Conservation (phyloP, 495 filamentous ascomycete genomes). For the Tuber magnatum region DNA sequence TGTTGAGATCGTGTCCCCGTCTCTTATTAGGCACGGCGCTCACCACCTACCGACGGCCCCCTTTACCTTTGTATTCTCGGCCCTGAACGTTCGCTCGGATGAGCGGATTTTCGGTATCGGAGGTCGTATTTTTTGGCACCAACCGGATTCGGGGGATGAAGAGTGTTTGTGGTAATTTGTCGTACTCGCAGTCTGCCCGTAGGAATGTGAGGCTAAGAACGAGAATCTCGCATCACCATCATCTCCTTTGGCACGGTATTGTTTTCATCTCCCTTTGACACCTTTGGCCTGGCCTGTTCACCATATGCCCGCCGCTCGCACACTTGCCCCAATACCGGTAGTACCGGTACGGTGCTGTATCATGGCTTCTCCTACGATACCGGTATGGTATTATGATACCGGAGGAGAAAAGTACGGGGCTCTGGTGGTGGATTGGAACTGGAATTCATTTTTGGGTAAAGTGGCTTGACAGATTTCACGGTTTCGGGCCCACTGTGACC, state of each 20-base stretch:
- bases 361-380: too few species aligned
- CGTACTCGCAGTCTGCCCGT: too few species aligned
- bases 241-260: background rate
- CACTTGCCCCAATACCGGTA: too few species aligned
- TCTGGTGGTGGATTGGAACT: background rate
- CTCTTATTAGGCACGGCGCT: background rate
- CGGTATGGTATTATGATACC: too few species aligned
- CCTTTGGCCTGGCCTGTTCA: too few species aligned
- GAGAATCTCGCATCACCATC: background rate
- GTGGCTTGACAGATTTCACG: background rate
- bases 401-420: background rate
- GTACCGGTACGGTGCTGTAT: too few species aligned
- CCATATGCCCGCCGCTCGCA: too few species aligned
- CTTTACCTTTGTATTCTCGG: background rate
- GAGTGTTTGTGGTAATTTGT: background rate
- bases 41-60: background rate
- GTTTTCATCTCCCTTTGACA: too few species aligned
- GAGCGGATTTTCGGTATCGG: background rate
- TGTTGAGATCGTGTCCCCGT: background rate
- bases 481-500: background rate
- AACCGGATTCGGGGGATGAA: background rate
- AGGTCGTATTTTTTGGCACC: background rate
- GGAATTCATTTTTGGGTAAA: background rate
- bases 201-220: background rate
- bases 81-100: background rate